phyloP scores from a whole-genome alignment of 192 early-diverging fungal genomes.

The Coemansia pectinata region DNA sequence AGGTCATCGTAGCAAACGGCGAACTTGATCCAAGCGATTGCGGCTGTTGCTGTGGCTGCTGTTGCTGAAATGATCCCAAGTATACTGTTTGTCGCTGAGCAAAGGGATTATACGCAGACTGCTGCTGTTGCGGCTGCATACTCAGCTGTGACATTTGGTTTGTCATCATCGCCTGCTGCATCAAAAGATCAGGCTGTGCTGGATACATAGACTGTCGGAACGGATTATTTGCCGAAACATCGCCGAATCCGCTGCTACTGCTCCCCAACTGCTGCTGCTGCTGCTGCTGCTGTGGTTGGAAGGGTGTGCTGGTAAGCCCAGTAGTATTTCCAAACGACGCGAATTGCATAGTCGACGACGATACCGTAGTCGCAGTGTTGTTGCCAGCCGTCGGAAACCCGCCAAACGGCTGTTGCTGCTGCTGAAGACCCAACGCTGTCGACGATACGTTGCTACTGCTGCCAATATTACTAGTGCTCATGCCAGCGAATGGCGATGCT shows the following conservation, averaged over 20 bases:
- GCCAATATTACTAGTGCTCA: constrained; percentile 16
- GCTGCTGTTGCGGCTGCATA: constrained; percentile 27
- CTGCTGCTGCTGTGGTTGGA: constrained; percentile 8
- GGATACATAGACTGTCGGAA: constrained; percentile 55
- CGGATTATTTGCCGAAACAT: constrained; percentile 48
- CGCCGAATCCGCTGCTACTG: constrained; percentile 6
- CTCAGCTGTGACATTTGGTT: constrained; percentile 43
- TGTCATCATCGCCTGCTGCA: constrained; percentile 28
- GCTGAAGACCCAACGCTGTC: constrained; percentile 6
- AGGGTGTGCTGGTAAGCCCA: not conserved
- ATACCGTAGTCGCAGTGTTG: not conserved
- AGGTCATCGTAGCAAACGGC: constrained; percentile 4
- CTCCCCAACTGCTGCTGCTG: not conserved
- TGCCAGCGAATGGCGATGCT: not conserved
- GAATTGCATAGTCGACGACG: constrained; percentile 6
- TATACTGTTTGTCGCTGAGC: constrained; percentile 56
- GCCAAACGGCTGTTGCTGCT: constrained; percentile 24
- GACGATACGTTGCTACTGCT: constrained; percentile 17
- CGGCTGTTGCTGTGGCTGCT: constrained; percentile 9
- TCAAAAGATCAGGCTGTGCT: constrained; percentile 6
- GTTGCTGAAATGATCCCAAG: constrained; percentile 18
- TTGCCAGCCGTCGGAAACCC: constrained; percentile 19
- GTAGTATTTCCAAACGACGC: constrained; percentile 8
- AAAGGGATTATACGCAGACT: constrained; percentile 48
- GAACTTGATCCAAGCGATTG: not conserved